Evolutionary conservation across 2,329 filamentous ascomycete species (phyloP), one percentile per base, ranked within the genome.

Genomic region (Fusarium setosum): DNA sequence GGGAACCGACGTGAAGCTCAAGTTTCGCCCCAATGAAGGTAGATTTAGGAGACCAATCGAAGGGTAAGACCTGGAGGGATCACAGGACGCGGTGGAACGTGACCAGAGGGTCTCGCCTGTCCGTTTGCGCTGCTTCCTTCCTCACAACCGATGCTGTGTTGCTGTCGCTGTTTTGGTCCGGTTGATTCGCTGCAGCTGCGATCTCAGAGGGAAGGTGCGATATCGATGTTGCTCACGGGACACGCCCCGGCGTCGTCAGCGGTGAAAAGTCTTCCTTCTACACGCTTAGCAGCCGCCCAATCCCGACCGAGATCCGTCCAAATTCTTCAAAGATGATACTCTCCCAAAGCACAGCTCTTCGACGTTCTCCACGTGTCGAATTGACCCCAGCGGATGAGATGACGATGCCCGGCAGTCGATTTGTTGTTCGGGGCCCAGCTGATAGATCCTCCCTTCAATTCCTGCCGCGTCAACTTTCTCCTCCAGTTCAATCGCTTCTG

Each of bases 21-120:
- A 34, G 34, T 20, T 49, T 51, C n/a, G 29, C 44, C 17, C 23
- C 18, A 49, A 37, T 56, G 61, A 63, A 51, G 42, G 51, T 54
- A 17, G 59, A 55, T 63, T 48, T 38, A 47, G 37, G 58, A 48
- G 48, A 48, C 24, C 34, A 54, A 51, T 54, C 29, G 47, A 61
- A 61, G 55, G 35, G 42, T 34, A 40, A 49, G 59, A 34, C 35
- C 52, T 61, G 53, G 52, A 21, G 44, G 63, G 37, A 48, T 59
- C 59, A 67, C 66, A 65, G 61, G 53, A 71, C 48, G 64, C 40
- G 56, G 63, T 72, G 70, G 54, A 65, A 70, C 70, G 57, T 42
- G 41, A 61, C 45, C 40, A 51, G 34, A 56, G 54, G 56, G 51
- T 60, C 55, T 57, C 38, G 56, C 56, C 66, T 69, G 62, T 53